Conservation (phyloP, 495 filamentous ascomycete species). For the Penicillium ucsense region DNA sequence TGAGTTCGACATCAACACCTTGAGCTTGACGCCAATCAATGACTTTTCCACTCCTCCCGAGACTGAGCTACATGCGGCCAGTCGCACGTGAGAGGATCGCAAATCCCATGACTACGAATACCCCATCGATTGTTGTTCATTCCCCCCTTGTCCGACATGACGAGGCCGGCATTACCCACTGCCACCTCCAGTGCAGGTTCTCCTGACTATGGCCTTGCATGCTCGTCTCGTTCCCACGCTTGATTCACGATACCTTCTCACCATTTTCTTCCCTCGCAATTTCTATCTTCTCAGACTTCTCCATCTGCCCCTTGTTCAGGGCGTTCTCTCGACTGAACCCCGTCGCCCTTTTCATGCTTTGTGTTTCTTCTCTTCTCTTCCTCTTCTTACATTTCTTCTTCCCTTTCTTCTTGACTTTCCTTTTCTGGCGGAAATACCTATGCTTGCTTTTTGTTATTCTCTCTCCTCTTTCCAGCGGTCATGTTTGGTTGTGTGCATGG, state of each 20-base stretch:
- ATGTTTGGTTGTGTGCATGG: constrained; percentile 12
- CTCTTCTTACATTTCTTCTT: background rate
- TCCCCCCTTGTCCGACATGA: constrained; percentile 7
- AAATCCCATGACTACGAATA: background rate
- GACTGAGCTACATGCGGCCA: background rate
- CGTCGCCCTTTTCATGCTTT: background rate
- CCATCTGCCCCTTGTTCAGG: background rate
- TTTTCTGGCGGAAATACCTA: constrained; percentile 2
- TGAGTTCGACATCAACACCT: constrained; percentile 23
- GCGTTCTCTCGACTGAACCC: background rate
- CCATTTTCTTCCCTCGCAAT: too few species aligned
- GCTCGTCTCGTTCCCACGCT: too few species aligned
- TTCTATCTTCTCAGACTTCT: background rate
- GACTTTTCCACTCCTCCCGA: constrained; percentile 7
- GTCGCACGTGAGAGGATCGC: background rate
- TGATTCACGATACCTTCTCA: too few species aligned
- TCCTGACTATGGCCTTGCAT: too few species aligned
- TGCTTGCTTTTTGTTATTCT: constrained; percentile 1
- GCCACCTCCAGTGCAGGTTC: too few species aligned
- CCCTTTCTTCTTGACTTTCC: constrained; percentile 3
- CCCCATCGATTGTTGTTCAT: background rate
- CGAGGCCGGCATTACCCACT: constrained; percentile 2
- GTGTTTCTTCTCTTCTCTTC: constrained; percentile 7
- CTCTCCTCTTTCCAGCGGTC: constrained; percentile 2
- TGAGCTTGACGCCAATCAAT: constrained; percentile 13